Percentiles rank a stretch among this genome's conserved stretches.
phyloP scores from a whole-genome alignment of 2,329 filamentous ascomycete genomes.

The Malbranchea zuffiana region DNA sequence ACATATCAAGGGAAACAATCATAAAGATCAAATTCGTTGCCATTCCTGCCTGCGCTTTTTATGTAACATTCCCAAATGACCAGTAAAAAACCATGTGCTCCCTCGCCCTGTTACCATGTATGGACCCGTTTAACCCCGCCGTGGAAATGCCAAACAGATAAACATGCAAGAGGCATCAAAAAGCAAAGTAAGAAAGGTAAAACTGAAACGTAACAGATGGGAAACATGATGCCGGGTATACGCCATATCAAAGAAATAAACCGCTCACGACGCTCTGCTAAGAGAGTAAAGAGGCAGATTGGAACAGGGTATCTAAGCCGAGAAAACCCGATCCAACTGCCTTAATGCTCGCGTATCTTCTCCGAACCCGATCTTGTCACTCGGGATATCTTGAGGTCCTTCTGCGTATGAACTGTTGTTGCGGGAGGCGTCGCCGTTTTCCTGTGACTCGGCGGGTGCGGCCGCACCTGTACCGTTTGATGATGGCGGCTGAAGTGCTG shows the following conservation, averaged over 20 bases:
- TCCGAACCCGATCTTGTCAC: constrained; percentile 45
- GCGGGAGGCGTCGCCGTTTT: neutral
- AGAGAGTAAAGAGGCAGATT: no score
- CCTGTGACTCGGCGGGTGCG: neutral
- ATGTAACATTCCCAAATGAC: no score
- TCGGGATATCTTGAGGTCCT: constrained; percentile 45
- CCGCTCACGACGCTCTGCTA: no score
- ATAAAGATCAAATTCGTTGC: no score
- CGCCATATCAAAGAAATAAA: no score
- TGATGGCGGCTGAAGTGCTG: constrained; percentile 19
- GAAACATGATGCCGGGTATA: no score
- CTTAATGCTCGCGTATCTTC: constrained; percentile 57
- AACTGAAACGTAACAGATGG: neutral
- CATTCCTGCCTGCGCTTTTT: no score
- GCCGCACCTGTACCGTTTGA: constrained; percentile 7
- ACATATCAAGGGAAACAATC: no score
- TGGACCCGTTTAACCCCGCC: no score
- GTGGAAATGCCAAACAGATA: no score
- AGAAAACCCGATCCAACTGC: constrained; percentile 50
- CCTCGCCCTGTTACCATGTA: no score
- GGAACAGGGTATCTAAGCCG: constrained; percentile 19
- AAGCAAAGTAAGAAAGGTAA: neutral
- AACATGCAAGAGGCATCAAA: neutral
- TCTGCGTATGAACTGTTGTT: constrained; percentile 8
- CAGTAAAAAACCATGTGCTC: no score